phyloP scores from a whole-genome alignment of 306 rosid genomes.

The Lathyrus oleraceus region DNA sequence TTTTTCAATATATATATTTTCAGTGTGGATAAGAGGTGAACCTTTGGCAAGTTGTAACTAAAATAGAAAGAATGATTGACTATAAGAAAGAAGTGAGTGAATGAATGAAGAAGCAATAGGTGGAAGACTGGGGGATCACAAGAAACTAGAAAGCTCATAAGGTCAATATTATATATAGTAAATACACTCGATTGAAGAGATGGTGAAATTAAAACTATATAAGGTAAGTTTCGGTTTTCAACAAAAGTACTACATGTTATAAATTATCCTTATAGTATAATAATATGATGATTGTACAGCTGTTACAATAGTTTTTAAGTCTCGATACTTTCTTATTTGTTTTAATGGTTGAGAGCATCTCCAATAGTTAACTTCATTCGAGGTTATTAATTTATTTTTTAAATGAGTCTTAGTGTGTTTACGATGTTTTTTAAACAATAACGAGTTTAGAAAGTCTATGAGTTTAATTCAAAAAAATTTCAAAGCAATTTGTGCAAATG shows the following conservation, averaged over 20 bases:
- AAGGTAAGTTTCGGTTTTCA: constrained; percentile 32
- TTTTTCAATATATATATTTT: neutral
- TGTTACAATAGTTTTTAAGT: constrained; percentile 10
- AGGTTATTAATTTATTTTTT: neutral
- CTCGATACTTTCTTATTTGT: neutral
- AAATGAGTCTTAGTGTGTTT: no score
- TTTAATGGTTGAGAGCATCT: neutral
- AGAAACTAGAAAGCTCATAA: constrained; percentile 34
- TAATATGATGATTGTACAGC: constrained; percentile 30
- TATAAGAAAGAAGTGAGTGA: constrained; percentile 13
- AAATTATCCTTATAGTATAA: constrained; percentile 10
- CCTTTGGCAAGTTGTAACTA: constrained; percentile 29
- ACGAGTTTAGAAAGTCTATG: no score
- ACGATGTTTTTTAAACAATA: no score
- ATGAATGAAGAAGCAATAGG: constrained; percentile 11
- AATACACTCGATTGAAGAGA: constrained; percentile 39
- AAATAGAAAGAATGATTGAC: constrained; percentile 31
- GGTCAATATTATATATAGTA: constrained; percentile 29
- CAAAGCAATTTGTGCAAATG: no score
- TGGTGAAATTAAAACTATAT: constrained; percentile 36
- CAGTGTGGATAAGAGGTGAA: neutral
- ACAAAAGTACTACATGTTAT: constrained; percentile 30
- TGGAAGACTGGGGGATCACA: constrained; percentile 29
- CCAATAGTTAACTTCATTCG: neutral
- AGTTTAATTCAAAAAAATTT: no score